Base-by-base conservation (phyloP, 2,329 filamentous ascomycete genomes). In the Colletotrichum sp. region DNA sequence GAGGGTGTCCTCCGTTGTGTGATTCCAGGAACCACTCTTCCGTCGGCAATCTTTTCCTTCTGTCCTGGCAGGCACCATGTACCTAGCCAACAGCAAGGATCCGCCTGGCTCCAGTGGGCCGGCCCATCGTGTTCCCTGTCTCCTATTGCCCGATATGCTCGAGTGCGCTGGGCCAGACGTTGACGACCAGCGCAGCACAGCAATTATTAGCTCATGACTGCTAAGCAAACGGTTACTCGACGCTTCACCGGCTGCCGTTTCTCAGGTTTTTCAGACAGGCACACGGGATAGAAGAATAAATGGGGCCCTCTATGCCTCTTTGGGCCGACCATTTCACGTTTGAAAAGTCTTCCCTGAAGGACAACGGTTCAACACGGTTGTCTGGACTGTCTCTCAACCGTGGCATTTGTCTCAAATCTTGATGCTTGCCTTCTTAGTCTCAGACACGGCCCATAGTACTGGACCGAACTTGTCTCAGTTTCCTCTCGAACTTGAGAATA, bases 1-100 rank as follows among this genome's bases (percentile, higher is more conserved):
- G 52, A 57, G 26, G 22, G 44, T 39, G 28, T 60, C 71, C 65
- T 70, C 60, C 67, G 22, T 44, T 57, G 52, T 52, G 66, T 52
- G 66, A 63, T 62, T 62, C 26, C 75, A 76, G 71, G 75, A 75
- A 76, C 75, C 71, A 67, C 60, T 55, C 48, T 75, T 63, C 66
- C 52, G 60, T 67, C 71, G 75, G 75, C 66, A 76, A 76, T 75
- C 71, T 52, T 57, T 76, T 65, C 55, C 66, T 75, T 26, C 22
- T 63, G 55, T 67, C 71, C 30, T 55, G 30, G 34, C 55, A 63
- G 48, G 75, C 52, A 48, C 71, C 18, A 30, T 75, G 65, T 30
- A 52, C n/a, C 44, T 52, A 34, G 60, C 28, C 65, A 59, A 55
- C 36, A 30, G 59, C 71, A 76, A 71, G 73, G 73, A 65, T 75